Evolutionary conservation across 257 asterid species (phyloP).

Genomic region (Lycium barbarum): DNA sequence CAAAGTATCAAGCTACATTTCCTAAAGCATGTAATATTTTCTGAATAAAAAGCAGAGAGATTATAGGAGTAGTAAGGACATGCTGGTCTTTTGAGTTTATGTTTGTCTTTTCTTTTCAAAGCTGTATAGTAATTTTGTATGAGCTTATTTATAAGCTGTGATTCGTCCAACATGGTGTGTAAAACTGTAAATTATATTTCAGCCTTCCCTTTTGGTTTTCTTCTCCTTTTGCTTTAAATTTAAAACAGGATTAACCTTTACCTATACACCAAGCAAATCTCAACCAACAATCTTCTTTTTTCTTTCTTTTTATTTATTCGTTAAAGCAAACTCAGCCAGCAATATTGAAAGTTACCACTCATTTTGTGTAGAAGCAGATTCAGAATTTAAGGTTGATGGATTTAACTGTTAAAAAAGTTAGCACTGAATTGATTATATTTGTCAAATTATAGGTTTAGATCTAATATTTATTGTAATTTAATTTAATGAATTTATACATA

Average conservation of each 20-base stretch:
- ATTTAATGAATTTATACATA: neutral
- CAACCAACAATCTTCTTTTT: conserved; percentile 4
- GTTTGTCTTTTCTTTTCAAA: no score
- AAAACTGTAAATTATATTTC: neutral
- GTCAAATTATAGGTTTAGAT: neutral
- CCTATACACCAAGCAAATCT: conserved; percentile 25
- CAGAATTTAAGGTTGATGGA: fast-evolving
- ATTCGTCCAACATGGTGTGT: neutral
- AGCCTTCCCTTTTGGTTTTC: neutral
- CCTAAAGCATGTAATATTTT: no score
- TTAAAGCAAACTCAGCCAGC: neutral
- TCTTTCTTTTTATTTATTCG: neutral
- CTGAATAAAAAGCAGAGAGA: no score
- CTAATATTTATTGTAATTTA: neutral
- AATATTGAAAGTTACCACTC: neutral
- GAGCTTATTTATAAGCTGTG: neutral
- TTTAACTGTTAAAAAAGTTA: neutral
- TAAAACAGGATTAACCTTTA: neutral
- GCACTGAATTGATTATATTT: neutral
- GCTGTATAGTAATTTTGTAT: no score
- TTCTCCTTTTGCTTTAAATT: conserved; percentile 8
- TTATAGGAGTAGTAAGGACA: no score
- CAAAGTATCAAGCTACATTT: no score
- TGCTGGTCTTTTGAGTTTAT: no score
- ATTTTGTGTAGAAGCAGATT: neutral